Base-by-base conservation (phyloP, 371 early-diverging fungal genomes). In the Saksenaea oblongispora region DNA sequence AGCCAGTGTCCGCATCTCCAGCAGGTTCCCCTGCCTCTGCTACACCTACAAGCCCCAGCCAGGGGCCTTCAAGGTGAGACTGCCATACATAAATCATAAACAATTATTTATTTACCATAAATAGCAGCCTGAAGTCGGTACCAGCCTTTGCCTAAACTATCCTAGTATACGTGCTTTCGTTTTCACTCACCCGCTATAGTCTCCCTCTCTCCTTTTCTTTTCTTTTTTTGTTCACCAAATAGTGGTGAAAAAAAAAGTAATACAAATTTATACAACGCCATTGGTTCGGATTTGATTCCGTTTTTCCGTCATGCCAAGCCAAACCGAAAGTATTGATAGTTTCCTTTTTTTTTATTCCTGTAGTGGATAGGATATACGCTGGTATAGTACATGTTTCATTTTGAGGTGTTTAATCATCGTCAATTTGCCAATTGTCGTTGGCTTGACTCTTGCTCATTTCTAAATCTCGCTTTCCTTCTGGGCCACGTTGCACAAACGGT, bases 351-450 rank as follows among this genome's bases (percentile, higher is more conserved):
- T 47, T 47, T 8, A 17, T 47, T 22, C 24, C 11, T 18, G 51
- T 11, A 22, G 31, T 5, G n/a, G 15, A n/a, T 11, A 39, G 11
- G 39, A 39, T 11, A n/a, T 39, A 14, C 15, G n/a, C 17, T 47
- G 51, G 24, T 47, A 47, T 47, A 10, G 24, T 47, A 47, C 51
- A 47, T 22, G 17, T 47, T n/a, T 18, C 24, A 1, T 22, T 47
- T 47, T 36, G 35, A 17, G 53, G 22, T 10, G n/a, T 22, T 34
- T 67, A 69, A 39, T 72, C 67, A 55, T 80, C 80, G 56, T 80
- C 76, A 58, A 80, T 80, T 27, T 73, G 69, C 80, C 80, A 80
- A 26, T 71, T 70, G 7, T 64, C 64, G 1, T 58, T 66, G 34
- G 51, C 64, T 18, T 67, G 63, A 17, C 60, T 66, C 22, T 47